phyloP scores from a whole-genome alignment of 257 asterid genomes.

The Plantago major region DNA sequence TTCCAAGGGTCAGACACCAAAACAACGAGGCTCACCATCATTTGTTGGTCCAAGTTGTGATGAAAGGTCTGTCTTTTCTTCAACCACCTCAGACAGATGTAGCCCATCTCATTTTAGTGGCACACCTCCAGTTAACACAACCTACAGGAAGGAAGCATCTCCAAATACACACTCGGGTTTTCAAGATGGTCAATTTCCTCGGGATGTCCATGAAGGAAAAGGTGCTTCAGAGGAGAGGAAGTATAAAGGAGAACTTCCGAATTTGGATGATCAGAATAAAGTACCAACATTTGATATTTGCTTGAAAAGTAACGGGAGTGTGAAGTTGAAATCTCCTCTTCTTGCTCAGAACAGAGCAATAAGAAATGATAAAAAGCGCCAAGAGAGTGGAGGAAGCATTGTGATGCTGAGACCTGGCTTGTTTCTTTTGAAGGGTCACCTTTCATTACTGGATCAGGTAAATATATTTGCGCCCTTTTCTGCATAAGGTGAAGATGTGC shows the following conservation, averaged over 20 bases:
- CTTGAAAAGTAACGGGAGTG: slow-evolving; percentile 18
- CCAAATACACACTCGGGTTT: slow-evolving; percentile 3
- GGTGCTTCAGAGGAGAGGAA: slow-evolving; percentile 22
- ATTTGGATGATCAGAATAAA: slow-evolving; percentile 21
- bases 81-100: slow-evolving; percentile 18
- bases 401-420: slow-evolving; percentile 53
- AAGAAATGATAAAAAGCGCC: slow-evolving; percentile 42
- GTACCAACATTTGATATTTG: slow-evolving; percentile 50
- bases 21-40: slow-evolving; percentile 12
- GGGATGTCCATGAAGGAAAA: slow-evolving; percentile 24
- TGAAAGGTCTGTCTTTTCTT: slow-evolving; percentile 3
- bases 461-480: slow-evolving; percentile 1
- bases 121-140: slow-evolving; percentile 10
- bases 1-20: slow-evolving; percentile 16
- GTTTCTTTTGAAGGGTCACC: slow-evolving; percentile 56
- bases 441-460: slow-evolving; percentile 63
- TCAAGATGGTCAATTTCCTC: slow-evolving; percentile 14
- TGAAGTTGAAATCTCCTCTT: slow-evolving; percentile 44
- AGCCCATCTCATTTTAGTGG: slow-evolving; percentile 6
- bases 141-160: not conserved
- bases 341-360: slow-evolving; percentile 35
- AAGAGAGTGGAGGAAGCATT: slow-evolving; percentile 28
- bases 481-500: slow-evolving; percentile 3
- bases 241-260: slow-evolving; percentile 19
- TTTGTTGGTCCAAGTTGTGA: not conserved